Conservation (phyloP, 1,139 yeast species). For the Pichia sorboxylosa region DNA sequence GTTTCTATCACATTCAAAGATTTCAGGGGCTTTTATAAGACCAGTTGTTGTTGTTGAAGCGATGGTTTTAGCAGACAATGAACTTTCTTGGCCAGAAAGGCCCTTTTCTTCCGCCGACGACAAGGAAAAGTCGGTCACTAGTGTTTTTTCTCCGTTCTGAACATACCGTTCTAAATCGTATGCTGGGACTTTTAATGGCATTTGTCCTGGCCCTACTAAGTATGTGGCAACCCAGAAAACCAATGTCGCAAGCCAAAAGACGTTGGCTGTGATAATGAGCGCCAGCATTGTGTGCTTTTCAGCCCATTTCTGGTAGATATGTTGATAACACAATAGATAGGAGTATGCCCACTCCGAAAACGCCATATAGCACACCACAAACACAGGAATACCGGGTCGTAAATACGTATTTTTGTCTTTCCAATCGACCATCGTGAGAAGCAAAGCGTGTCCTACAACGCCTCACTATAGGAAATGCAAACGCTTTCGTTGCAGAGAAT, state of each 20-base stretch:
- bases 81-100: too few species aligned
- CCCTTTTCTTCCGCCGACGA: not conserved
- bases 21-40: constrained; percentile 28
- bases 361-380: constrained; percentile 17
- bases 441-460: too few species aligned
- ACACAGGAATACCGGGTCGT: constrained; percentile 12
- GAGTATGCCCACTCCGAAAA: constrained; percentile 23
- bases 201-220: constrained; percentile 22
- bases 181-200: constrained; percentile 20
- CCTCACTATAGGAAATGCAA: too few species aligned
- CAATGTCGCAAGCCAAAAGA: constrained; percentile 8
- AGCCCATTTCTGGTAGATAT: constrained; percentile 14
- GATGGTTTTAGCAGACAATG: not conserved
- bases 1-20: constrained; percentile 43
- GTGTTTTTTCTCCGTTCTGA: constrained; percentile 11
- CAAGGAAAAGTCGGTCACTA: too few species aligned
- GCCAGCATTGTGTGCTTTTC: constrained; percentile 22
- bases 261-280: constrained; percentile 22
- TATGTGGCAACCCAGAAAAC: constrained; percentile 18
- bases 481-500: too few species aligned
- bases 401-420: not conserved
- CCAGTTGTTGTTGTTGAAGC: constrained; percentile 4
- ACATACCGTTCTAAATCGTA: constrained; percentile 20
- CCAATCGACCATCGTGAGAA: too few species aligned
- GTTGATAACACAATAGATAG: constrained; percentile 23